These are phyloP conservation scores for Byssochlamys sp. DNA, from an alignment of 2,329 filamentous ascomycete species.

Conservation along the genomic window DNA sequence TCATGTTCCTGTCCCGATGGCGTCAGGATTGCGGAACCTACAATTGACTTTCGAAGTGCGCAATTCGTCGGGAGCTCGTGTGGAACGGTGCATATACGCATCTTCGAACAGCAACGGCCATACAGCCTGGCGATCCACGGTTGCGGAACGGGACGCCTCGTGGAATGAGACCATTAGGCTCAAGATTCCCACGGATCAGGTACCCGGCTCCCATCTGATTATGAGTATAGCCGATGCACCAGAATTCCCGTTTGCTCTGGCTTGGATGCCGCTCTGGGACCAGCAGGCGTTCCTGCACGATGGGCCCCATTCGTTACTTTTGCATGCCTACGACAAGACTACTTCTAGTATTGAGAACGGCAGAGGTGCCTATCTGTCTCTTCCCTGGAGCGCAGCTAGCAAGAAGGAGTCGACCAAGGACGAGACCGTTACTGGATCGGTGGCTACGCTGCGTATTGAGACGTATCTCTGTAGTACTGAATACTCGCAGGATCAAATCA, in stretches of 20 bases:
- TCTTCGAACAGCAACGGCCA: constrained; percentile 69
- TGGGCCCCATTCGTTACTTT: constrained; percentile 65
- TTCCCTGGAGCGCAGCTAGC: constrained; percentile 66
- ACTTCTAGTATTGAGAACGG: constrained; percentile 64
- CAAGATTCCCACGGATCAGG: constrained; percentile 66
- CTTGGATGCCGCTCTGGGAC: constrained; percentile 90
- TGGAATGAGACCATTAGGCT: constrained; percentile 87
- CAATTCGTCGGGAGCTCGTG: constrained; percentile 63
- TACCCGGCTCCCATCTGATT: constrained; percentile 72
- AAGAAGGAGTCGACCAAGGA: constrained; percentile 62
- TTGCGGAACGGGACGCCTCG: constrained; percentile 64
- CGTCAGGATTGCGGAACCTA: constrained; percentile 60
- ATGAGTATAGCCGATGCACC: constrained; percentile 83
- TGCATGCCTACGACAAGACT: constrained; percentile 87
- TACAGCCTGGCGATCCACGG: constrained; percentile 81
- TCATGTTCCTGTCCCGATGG: constrained; percentile 62
- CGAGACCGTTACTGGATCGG: constrained; percentile 61
- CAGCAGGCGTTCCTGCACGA: constrained; percentile 81
- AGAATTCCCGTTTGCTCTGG: constrained; percentile 78
- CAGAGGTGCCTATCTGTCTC: constrained; percentile 74
- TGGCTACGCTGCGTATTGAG: constrained; percentile 68
- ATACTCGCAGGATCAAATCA: constrained; percentile 82
- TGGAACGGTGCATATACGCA: constrained; percentile 79
- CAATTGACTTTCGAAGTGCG: constrained; percentile 86
- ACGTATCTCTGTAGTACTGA: constrained; percentile 90